A percentile compares a stretch with the other conserved stretches of the same genome.
Conservation (phyloP, 352 stramenopile genomes). For the Globisporangium heterothallicum region DNA sequence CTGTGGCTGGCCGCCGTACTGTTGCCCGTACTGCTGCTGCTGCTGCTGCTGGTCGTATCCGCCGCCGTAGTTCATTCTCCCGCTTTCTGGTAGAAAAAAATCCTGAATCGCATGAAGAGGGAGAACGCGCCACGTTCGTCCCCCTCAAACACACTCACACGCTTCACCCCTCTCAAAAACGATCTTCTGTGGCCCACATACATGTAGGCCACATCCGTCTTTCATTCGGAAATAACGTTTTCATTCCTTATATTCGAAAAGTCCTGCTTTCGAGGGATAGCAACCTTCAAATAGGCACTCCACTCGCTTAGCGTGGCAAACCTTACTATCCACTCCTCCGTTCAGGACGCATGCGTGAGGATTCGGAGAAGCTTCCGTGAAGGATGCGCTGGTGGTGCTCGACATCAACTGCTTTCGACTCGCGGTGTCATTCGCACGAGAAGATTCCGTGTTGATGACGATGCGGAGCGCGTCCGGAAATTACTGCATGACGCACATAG, state of each 20-base stretch:
- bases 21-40: conserved; percentile 31
- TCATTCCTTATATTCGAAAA: neutral
- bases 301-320: too few species aligned
- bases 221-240: neutral
- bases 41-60: conserved; percentile 30
- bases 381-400: too few species aligned
- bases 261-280: neutral
- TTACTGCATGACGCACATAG: neutral
- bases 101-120: neutral
- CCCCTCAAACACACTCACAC: conserved; percentile 1
- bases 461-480: too few species aligned
- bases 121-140: neutral
- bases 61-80: conserved; percentile 15
- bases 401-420: too few species aligned
- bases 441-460: neutral
- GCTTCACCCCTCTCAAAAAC: neutral
- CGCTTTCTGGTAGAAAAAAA: too few species aligned
- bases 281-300: too few species aligned
- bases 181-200: conserved; percentile 2
- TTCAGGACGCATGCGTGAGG: neutral
- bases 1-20: conserved; percentile 40
- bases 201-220: neutral
- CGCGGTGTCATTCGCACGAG: neutral
- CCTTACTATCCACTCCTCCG: too few species aligned
- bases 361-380: neutral